Base-by-base conservation (phyloP, 352 stramenopile genomes). In the Stramenopiles sp. region DNA sequence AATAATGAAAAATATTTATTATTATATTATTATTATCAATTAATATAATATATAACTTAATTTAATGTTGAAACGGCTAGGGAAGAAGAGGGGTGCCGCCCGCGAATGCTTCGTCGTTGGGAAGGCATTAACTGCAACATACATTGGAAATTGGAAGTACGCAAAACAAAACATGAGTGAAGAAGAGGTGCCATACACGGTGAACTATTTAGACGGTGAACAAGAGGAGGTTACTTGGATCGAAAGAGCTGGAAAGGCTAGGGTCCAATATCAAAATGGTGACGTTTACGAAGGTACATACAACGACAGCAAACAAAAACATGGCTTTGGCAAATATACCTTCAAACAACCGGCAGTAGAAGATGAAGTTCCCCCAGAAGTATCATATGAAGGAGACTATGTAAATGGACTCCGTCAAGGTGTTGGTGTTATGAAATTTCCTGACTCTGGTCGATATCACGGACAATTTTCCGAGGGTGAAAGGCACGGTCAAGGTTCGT, bases 401-500 rank as follows among this genome's bases (percentile, higher is more conserved):
- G 44, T 80, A 32, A 80, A 86, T 67, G 84, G 85, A n/a, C 80
- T 81, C 32, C 82, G 84, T 14, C 75, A 85, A n/a, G 85, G 85
- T 30, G 80, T 84, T 14, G 87, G 86, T 8, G 86, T 86, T 76
- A 87, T 88, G 83, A 86, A 81, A 14, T 89, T 88, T 80, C 82
- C 85, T 76, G 86, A 88, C 80, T 85, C 84, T 44, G 84, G 81
- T 75, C 81, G 88, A 25, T 90, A 89, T 80, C 78, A 80, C 33
- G 87, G 87, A n/a, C 81, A 83, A 30, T 90, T 87, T 84, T 75
- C 85, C 0, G 81, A 88, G 44, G 86, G 86, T 4, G 85, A 88
- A 82, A 82, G 87, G n/a, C 85, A 91, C 67, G 88, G 88, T n/a
- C 82, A 82, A 80, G 88, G 88, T 0, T 85, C 85, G 8, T 85